Evolutionary conservation across 805 yeast genomes (phyloP).

Genomic region (Lipomyces chichibuensis): DNA sequence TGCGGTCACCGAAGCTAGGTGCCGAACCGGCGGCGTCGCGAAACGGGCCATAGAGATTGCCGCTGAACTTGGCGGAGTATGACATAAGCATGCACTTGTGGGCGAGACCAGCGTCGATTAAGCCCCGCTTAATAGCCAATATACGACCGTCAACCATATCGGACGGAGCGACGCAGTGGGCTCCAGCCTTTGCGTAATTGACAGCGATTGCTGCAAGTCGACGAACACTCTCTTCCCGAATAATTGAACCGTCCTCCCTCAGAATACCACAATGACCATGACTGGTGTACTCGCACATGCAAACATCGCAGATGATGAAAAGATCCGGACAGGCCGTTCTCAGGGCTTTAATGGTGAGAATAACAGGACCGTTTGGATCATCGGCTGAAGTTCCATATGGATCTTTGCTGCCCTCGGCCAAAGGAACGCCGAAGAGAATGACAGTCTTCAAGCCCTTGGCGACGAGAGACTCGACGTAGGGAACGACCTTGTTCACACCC

Average conservation of each 20-base stretch:
- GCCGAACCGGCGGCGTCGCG: conserved; percentile 95
- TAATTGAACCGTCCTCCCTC: conserved; percentile 82
- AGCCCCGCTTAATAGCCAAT: conserved; percentile 80
- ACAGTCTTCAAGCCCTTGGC: conserved; percentile 83
- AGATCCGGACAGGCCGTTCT: conserved; percentile 72
- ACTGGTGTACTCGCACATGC: conserved; percentile 92
- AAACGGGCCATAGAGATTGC: conserved; percentile 93
- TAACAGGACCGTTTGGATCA: conserved; percentile 95
- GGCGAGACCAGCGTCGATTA: conserved; percentile 78
- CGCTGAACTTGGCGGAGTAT: conserved; percentile 91
- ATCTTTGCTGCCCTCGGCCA: conserved; percentile 76
- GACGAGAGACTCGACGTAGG: conserved; percentile 70
- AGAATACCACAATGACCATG: conserved; percentile 98
- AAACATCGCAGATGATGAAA: conserved; percentile 90
- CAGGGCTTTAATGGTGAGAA: conserved; percentile 70
- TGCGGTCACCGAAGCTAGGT: conserved; percentile 89
- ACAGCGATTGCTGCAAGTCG: conserved; percentile 94
- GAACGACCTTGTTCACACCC: conserved; percentile 78
- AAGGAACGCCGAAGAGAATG: conserved; percentile 88
- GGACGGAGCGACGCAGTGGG: conserved; percentile 92
- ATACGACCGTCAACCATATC: conserved; percentile 98
- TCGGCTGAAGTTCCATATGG: conserved; percentile 86
- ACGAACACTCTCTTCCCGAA: conserved; percentile 70
- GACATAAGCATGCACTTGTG: conserved; percentile 89
- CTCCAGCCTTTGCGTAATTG: conserved; percentile 94